Conservation (phyloP, 2,329 filamentous ascomycete genomes). For the Colletotrichum tropicicola region DNA sequence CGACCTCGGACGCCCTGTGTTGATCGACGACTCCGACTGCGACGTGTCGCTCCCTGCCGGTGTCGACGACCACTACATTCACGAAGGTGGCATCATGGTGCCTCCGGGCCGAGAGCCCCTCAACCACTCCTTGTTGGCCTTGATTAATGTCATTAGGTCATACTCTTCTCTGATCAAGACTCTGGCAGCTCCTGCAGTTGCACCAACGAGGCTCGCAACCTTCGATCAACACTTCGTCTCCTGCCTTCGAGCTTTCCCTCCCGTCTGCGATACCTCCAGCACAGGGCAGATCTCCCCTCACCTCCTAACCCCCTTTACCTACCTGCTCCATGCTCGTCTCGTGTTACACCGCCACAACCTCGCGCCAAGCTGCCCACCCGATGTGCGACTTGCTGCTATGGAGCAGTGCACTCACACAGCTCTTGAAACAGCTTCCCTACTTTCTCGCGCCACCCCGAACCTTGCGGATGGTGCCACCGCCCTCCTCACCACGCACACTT, state of each 20-base stretch:
- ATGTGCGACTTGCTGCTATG: slow-evolving; percentile 76
- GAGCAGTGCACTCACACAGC: slow-evolving; percentile 80
- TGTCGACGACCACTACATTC: slow-evolving; percentile 82
- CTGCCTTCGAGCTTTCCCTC: slow-evolving; percentile 80
- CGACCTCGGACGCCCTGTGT: slow-evolving; percentile 80
- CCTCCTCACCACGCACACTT: slow-evolving; percentile 83
- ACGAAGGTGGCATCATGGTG: slow-evolving; percentile 63
- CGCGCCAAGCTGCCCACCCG: slow-evolving; percentile 71
- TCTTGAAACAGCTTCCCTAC: slow-evolving; percentile 79
- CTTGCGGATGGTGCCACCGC: slow-evolving; percentile 76
- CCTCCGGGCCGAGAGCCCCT: slow-evolving; percentile 63
- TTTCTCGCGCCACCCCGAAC: slow-evolving; percentile 71
- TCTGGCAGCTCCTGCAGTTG: slow-evolving; percentile 73
- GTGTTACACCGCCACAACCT: slow-evolving; percentile 91
- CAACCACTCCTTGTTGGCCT: slow-evolving; percentile 77
- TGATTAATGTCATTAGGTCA: slow-evolving; percentile 83
- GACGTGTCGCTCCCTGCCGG: slow-evolving; percentile 82
- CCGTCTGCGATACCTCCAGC: slow-evolving; percentile 74
- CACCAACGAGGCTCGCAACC: slow-evolving; percentile 72
- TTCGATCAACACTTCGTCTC: slow-evolving; percentile 84
- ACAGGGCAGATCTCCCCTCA: slow-evolving; percentile 76
- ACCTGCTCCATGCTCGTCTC: slow-evolving; percentile 85
- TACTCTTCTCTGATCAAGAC: slow-evolving; percentile 79
- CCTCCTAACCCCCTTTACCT: slow-evolving; percentile 77
- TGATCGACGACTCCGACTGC: slow-evolving; percentile 90